Base-by-base conservation (phyloP, 805 yeast species). In the Kuraishia hungarica region DNA sequence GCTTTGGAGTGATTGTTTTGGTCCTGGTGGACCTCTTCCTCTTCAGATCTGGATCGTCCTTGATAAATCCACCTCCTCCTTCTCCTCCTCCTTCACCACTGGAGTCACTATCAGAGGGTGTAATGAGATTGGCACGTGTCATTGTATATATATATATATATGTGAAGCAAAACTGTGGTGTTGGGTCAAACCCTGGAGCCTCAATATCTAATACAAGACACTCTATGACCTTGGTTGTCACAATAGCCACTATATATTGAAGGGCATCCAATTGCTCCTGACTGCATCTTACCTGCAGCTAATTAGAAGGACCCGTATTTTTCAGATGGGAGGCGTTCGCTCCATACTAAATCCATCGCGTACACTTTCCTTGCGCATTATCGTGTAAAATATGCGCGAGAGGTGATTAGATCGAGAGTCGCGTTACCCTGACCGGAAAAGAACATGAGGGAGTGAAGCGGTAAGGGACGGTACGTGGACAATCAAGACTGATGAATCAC, bases 51-150 rank as follows among this genome's bases (percentile, higher is more conserved):
- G 73, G 72, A 57, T 75, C 79, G 58, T 72, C 69, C 7, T 65
- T 63, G 2, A 76, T 61, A 58, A 77, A 76, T 20, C 80, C 81
- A 8, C 80, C 81, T n/a, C 59, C 70, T 13, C 17, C 55, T 8
- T 79, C 81, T n/a, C 59, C 70, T 8, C 80, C 81, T n/a, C 59
- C 70, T 13, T 19, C 55, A 39, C 48, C 57, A 11, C 52, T 57
- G 3, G 47, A 24, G 13, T 53, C 59, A 20, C 39, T 47, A 26
- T 50, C 43, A 15, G 49, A 49, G 50, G 50, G 47, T 15, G 21
- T 15, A 46, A 51, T 35, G 46, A 51, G 21, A 48, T 19, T 48
- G 35, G 48, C n/a, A 54, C 15, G 50, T 29, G 21, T 50, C 56
- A 52, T 21, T 49, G 13, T 39, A n/a, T 6, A 22, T 21, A 19